Evolutionary conservation across 2,329 filamentous ascomycete genomes (phyloP), one percentile per base, ranked within the genome.

Genomic region (Hypomyces rosellus): DNA sequence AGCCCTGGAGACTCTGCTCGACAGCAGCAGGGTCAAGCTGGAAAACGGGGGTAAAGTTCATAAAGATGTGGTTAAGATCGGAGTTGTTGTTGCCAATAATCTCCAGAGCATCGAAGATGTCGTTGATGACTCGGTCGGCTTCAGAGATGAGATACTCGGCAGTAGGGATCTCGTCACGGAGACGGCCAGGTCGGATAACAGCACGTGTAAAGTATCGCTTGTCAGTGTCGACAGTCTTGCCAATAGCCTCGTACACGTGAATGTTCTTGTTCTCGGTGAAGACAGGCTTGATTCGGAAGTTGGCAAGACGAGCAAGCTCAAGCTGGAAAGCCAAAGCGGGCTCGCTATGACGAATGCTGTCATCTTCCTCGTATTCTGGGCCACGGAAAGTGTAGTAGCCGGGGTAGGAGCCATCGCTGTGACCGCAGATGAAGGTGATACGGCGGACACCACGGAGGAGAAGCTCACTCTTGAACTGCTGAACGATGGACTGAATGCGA

Each of bases 211-310:
- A 99, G 81, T 97, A 99, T 60, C 93, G 87, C 82, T 96, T 96
- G 72, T 99, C 93, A 50, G 88, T 91, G 67, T 96, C 91, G 37
- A 91, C 87, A 45, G 88, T 88, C 77, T 96, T 99, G 65, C 93
- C 93, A 62, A 95, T 76, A 59, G 89, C 93, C 77, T 97, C 91
- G 72, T 97, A 99, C 53, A 99, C 91, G 76, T 99, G 93, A 58
- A 99, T 96, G 73, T 95, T 97, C 66, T 95, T 88, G 78, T 99
- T 99, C 73, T 97, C 91, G 0, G 93, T 97, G 74, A 99, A 99
- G 46, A 99, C 90, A 2, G 93, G 92, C 75, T 91, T 95, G 73
- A 97, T 95, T 74, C 90, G 85, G 82, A 99, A 99, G 75, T 96
- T 97, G 64, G 87, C 88, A 30, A 99, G 82, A 69, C 93, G 88